Conservation (phyloP, 1,139 yeast species). For the Pichia sp. region DNA sequence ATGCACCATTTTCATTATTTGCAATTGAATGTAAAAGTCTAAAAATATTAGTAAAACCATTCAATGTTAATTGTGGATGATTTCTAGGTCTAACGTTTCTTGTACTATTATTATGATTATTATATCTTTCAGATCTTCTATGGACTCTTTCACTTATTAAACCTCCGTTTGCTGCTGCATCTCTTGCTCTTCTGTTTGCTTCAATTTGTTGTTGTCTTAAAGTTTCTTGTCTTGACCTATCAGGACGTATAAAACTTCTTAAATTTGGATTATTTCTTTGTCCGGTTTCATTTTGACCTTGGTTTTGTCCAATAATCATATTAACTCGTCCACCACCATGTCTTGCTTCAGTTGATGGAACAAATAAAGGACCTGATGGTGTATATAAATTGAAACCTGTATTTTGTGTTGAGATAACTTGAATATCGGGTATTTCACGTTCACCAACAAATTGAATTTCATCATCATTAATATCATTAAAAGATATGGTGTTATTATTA, state of each 20-base stretch:
- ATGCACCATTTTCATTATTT: not conserved
- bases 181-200: slow-evolving; percentile 11
- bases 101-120: not conserved
- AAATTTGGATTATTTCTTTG: not conserved
- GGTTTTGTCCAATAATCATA: not conserved
- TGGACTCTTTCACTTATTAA: not conserved
- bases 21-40: slow-evolving; percentile 5
- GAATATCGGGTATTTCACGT: slow-evolving; percentile 15
- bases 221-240: slow-evolving; percentile 1
- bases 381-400: slow-evolving; percentile 9
- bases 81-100: slow-evolving; percentile 4
- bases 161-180: slow-evolving; percentile 4
- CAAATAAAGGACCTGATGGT: slow-evolving; percentile 12
- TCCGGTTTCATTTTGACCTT: not conserved
- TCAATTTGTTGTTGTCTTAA: slow-evolving; percentile 4
- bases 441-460: slow-evolving; percentile 21
- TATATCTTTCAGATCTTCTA: slow-evolving; percentile 2
- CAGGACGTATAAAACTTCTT: not conserved
- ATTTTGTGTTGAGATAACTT: slow-evolving; percentile 3
- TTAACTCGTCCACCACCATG: slow-evolving; percentile 4
- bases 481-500: slow-evolving; percentile 6
- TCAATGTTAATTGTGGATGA: not conserved
- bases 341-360: slow-evolving; percentile 7
- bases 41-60: slow-evolving; percentile 1
- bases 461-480: slow-evolving; percentile 16